Conservation (phyloP, 2,329 filamentous ascomycete species). For the Penicillium sp. region DNA sequence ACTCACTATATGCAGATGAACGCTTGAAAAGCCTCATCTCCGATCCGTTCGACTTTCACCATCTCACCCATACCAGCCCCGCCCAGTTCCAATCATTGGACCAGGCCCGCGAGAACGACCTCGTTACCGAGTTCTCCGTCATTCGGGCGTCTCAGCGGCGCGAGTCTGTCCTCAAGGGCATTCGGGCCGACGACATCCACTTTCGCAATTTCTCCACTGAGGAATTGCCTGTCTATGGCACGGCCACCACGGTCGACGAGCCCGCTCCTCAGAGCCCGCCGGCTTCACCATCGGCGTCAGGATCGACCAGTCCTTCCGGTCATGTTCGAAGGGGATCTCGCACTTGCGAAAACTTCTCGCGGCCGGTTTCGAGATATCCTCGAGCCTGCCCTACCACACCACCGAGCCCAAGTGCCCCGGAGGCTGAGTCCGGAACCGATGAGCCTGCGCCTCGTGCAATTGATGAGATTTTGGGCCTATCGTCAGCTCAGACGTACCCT, state of each 20-base stretch:
- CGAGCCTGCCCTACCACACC: constrained; percentile 39
- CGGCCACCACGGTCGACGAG: constrained; percentile 22
- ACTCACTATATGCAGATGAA: constrained; percentile 29
- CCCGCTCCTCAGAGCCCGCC: constrained; percentile 29
- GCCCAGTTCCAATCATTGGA: constrained; percentile 51
- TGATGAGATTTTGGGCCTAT: constrained; percentile 37
- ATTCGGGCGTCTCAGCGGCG: constrained; percentile 51
- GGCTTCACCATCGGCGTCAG: constrained; percentile 26
- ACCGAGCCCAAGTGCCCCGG: constrained; percentile 38
- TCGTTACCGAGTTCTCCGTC: constrained; percentile 51
- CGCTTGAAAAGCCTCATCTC: constrained; percentile 52
- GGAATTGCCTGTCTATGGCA: constrained; percentile 22
- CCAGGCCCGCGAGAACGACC: constrained; percentile 47
- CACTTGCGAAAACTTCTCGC: constrained; percentile 52
- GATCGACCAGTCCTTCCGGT: constrained; percentile 23
- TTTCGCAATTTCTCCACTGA: constrained; percentile 35
- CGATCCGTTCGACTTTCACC: constrained; percentile 60
- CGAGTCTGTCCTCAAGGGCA: constrained; percentile 48
- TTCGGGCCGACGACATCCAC: constrained; percentile 47
- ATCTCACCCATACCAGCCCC: constrained; percentile 56
- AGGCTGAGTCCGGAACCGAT: constrained; percentile 25
- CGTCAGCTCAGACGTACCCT: constrained; percentile 27
- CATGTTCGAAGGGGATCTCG: constrained; percentile 33
- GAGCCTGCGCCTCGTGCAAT: constrained; percentile 39
- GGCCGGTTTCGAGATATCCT: constrained; percentile 44